Conservation (phyloP, 495 filamentous ascomycete genomes). For the Xylaria acuta region DNA sequence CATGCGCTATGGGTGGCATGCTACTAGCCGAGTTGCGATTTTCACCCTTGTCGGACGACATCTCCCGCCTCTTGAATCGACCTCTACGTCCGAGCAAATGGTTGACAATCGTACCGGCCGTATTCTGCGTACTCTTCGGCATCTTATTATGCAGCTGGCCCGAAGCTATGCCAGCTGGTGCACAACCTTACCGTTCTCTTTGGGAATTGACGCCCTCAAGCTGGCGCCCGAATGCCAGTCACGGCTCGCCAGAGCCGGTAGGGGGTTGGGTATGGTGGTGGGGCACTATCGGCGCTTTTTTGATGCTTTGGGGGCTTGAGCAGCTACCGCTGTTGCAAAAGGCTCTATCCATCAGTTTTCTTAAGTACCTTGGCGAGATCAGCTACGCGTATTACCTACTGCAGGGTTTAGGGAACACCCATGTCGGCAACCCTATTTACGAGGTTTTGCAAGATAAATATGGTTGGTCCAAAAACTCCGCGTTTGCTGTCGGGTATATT, state of each 20-base stretch:
- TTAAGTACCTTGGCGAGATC: constrained; percentile 23
- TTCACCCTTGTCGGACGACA: constrained; percentile 15
- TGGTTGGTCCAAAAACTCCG: constrained; percentile 19
- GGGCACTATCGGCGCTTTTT: constrained; percentile 21
- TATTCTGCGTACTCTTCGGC: constrained; percentile 4
- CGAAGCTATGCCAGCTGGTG: constrained; percentile 11
- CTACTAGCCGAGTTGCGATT: constrained; percentile 22
- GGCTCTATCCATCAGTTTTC: constrained; percentile 17
- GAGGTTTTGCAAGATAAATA: constrained; percentile 15
- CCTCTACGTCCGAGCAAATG: constrained; percentile 15
- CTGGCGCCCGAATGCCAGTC: constrained; percentile 8
- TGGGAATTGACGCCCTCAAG: constrained; percentile 11
- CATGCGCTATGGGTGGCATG: constrained; percentile 21
- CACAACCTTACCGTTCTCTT: constrained; percentile 19
- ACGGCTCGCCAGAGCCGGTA: constrained; percentile 21
- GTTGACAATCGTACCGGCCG: constrained; percentile 13
- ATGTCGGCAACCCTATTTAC: constrained; percentile 18
- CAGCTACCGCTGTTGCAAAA: constrained; percentile 22
- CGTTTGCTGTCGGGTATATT: constrained; percentile 15
- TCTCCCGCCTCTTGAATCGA: constrained; percentile 18
- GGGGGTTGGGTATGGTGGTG: constrained; percentile 24
- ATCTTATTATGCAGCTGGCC: constrained; percentile 20
- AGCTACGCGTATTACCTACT: constrained; percentile 23
- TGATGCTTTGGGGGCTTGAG: constrained; percentile 14
- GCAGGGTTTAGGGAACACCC: constrained; percentile 13